Conservation (phyloP, 257 asterid genomes). For the Jaltomata sinuosa region DNA sequence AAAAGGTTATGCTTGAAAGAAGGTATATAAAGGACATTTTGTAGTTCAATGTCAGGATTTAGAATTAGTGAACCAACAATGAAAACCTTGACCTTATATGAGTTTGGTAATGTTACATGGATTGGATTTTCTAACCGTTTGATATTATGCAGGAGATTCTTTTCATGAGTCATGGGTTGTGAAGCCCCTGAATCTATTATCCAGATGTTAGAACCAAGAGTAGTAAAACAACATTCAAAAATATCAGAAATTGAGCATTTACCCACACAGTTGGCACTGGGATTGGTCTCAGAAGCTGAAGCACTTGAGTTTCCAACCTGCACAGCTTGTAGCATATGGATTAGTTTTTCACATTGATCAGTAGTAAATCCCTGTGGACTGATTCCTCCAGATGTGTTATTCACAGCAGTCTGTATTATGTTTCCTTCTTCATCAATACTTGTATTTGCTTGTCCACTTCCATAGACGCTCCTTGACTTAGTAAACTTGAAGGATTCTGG, state of each 20-base stretch:
- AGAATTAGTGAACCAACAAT: not conserved
- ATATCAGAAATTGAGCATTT: not conserved
- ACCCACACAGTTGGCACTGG: not conserved
- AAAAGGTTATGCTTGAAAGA: not conserved
- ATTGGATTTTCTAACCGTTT: not conserved
- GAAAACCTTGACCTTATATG: not conserved
- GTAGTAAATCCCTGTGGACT: not conserved
- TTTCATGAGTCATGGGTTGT: not conserved
- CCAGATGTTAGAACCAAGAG: not conserved
- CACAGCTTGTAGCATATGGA: not conserved
- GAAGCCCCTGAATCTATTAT: not conserved
- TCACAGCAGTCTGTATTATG: too few species aligned
- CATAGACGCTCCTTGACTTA: not conserved
- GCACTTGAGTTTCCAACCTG: not conserved
- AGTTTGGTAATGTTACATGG: not conserved
- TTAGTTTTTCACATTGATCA: not conserved
- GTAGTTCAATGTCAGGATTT: not conserved
- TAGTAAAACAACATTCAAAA: not conserved
- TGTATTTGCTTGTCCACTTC: not conserved
- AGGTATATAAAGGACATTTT: not conserved
- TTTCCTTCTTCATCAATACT: not conserved
- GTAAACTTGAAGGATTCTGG: not conserved
- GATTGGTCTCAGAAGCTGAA: not conserved
- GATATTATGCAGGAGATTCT: not conserved
- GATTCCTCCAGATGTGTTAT: too few species aligned